phyloP scores from a whole-genome alignment of 2,329 filamentous ascomycete genomes.

The Sporothrix globosa region DNA sequence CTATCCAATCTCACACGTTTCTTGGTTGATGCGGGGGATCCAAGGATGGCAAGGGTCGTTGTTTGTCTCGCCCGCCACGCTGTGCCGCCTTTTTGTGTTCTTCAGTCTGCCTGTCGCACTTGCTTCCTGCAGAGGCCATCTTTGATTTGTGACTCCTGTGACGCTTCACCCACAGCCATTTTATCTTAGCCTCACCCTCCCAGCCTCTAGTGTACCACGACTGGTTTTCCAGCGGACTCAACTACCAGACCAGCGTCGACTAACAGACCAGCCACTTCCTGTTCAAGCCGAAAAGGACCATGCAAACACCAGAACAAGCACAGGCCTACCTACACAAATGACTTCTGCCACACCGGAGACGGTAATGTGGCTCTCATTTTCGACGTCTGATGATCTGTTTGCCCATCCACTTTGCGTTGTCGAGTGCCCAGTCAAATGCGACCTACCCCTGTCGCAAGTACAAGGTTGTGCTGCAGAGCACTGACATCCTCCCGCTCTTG shows the following conservation, averaged over 20 bases:
- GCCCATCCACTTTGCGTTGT: background rate
- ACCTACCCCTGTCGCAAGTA: slow-evolving; percentile 21
- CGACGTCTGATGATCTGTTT: slow-evolving; percentile 17
- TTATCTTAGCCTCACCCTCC: background rate
- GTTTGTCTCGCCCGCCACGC: slow-evolving; percentile 1
- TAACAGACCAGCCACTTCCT: no score
- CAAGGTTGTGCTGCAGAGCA: slow-evolving; percentile 31
- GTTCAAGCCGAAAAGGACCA: background rate
- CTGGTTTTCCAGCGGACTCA: background rate
- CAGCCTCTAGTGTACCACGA: background rate
- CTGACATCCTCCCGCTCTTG: slow-evolving; percentile 31
- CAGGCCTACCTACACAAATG: background rate
- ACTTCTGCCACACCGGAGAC: background rate
- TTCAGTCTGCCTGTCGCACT: background rate
- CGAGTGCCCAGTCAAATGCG: slow-evolving; percentile 11
- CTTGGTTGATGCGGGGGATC: slow-evolving; percentile 30
- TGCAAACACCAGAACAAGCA: background rate
- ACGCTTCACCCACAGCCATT: background rate
- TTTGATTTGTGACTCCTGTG: background rate
- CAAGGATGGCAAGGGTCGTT: slow-evolving; percentile 3
- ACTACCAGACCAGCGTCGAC: background rate
- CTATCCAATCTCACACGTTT: slow-evolving; percentile 16
- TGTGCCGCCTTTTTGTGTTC: background rate
- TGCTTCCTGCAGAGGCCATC: background rate
- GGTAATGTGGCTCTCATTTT: background rate